phyloP scores from a whole-genome alignment of 129 eudicot genomes.

The Escallonia rubra region DNA sequence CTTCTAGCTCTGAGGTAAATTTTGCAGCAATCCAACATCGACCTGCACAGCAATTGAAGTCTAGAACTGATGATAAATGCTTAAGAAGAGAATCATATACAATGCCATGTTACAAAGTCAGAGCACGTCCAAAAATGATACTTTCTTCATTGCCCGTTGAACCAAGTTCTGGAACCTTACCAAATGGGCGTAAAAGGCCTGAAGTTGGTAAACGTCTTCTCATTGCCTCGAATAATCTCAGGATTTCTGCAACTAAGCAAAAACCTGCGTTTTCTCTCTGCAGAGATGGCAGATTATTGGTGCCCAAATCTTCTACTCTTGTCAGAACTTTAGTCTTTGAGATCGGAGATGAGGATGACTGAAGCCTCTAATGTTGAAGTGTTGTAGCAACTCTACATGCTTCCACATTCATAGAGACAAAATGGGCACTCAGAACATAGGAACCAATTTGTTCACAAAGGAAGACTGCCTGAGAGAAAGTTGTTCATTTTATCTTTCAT shows the following conservation, averaged over 20 bases:
- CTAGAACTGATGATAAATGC: background rate
- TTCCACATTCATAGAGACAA: too few species aligned
- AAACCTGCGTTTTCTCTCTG: constrained; percentile 33
- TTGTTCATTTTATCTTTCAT: too few species aligned
- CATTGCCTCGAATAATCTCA: constrained; percentile 44
- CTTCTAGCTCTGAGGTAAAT: constrained; percentile 24
- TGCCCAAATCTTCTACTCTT: constrained; percentile 17
- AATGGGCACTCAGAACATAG: too few species aligned
- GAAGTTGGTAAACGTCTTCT: constrained; percentile 55
- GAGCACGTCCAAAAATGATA: constrained; percentile 23
- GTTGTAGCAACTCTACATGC: too few species aligned
- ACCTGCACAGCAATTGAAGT: constrained; percentile 1
- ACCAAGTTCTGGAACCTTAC: constrained; percentile 12
- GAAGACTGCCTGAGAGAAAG: too few species aligned
- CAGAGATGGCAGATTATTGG: constrained; percentile 18
- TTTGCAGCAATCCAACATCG: background rate
- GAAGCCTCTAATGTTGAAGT: background rate
- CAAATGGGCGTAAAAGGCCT: constrained; percentile 8
- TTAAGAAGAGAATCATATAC: background rate
- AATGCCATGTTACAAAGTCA: constrained; percentile 3
- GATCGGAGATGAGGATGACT: constrained; percentile 39
- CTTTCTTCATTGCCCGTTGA: background rate
- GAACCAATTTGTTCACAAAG: too few species aligned
- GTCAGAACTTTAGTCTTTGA: constrained; percentile 55
- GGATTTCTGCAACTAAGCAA: constrained; percentile 33